These are phyloP conservation scores for Violaceomyces palustris DNA, from an alignment of 1,284 basidiomycete genomes.

Conservation along the genomic window DNA sequence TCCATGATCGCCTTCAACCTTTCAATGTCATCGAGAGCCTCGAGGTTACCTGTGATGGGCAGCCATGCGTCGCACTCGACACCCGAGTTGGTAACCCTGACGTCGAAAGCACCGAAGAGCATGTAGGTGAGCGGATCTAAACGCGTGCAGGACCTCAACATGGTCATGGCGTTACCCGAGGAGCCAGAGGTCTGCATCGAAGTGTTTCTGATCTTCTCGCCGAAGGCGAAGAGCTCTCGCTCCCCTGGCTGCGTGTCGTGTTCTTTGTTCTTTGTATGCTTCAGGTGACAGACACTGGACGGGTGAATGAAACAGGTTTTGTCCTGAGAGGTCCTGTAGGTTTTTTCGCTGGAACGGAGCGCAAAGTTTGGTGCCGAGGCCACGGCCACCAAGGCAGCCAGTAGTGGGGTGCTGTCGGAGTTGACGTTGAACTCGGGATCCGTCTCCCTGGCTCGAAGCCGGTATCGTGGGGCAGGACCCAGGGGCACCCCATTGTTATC, in stretches of 20 bases:
- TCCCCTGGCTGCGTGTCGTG: slow-evolving; percentile 55
- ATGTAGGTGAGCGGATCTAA: slow-evolving; percentile 86
- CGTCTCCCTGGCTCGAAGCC: slow-evolving; percentile 26
- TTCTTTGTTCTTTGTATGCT: slow-evolving; percentile 58
- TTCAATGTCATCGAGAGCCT: slow-evolving; percentile 76
- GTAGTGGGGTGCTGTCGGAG: slow-evolving; percentile 69
- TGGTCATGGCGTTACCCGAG: slow-evolving; percentile 60
- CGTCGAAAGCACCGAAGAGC: slow-evolving; percentile 81
- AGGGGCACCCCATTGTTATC: slow-evolving; percentile 12
- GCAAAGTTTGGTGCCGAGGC: slow-evolving; percentile 92
- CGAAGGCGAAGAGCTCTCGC: slow-evolving; percentile 77
- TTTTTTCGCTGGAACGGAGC: slow-evolving; percentile 68
- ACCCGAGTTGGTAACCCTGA: slow-evolving; percentile 55
- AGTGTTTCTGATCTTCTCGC: slow-evolving; percentile 77
- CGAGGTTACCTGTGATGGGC: slow-evolving; percentile 68
- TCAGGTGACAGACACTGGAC: slow-evolving; percentile 77
- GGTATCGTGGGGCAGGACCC: slow-evolving; percentile 17
- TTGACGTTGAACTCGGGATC: slow-evolving; percentile 61
- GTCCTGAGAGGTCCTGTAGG: slow-evolving; percentile 74
- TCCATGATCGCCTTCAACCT: slow-evolving; percentile 79
- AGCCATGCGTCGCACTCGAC: slow-evolving; percentile 83
- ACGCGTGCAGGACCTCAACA: slow-evolving; percentile 63
- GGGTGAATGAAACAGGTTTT: slow-evolving; percentile 81
- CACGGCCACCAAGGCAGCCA: slow-evolving; percentile 78
- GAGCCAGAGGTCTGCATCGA: slow-evolving; percentile 55